Evolutionary conservation across 1,284 basidiomycete species (phyloP), one percentile per base, ranked within the genome.

Genomic region (Cryptococcus sp.): DNA sequence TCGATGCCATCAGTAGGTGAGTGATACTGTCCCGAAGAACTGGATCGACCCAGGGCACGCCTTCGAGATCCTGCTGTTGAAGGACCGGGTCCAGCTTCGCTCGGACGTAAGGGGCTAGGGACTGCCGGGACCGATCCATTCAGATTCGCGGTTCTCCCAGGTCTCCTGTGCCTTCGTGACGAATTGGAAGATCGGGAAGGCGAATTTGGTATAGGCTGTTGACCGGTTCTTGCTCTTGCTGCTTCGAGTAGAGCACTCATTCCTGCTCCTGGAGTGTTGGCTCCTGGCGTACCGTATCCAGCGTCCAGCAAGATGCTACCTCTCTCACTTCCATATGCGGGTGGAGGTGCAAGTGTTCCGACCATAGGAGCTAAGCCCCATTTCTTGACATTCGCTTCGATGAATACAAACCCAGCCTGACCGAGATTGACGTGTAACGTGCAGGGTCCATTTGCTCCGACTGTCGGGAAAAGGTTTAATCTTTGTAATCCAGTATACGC

Each of bases 311-410:
- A 79, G 58, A 97, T 95, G 70, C 90, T 94, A 10, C 94, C 93
- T 14, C 90, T 83, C 72, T 97, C 92, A 63, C 88, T 91, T 23
- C 93, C 93, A 72, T 97, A 97, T 0, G 94, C 91, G 2, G 93
- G 93, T 23, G 93, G 93, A 32, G 93, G 93, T 0, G 94, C 93
- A 7, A 97, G 82, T 0, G 94, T 97, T 43, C 93, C 93, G 14
- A 91, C 86, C 76, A 91, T 95, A 5, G 93, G 93, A 31, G 94
- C 93, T 38, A 97, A 79, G 30, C 93, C 93, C 94, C 93, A 97
- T 74, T 96, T 96, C 82, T 97, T 97, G 58, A 97, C 94, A 72
- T 97, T 96, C 36, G 93, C 93, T 77, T 97, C 93, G 67, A 97
- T 96, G 68, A 95, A 97, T 41, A 97, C 93, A 70, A 97, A 97